A percentile compares a stretch with the other conserved stretches of the same genome.
phyloP scores from a whole-genome alignment of 257 asterid species.

The Capsicum chinense region DNA sequence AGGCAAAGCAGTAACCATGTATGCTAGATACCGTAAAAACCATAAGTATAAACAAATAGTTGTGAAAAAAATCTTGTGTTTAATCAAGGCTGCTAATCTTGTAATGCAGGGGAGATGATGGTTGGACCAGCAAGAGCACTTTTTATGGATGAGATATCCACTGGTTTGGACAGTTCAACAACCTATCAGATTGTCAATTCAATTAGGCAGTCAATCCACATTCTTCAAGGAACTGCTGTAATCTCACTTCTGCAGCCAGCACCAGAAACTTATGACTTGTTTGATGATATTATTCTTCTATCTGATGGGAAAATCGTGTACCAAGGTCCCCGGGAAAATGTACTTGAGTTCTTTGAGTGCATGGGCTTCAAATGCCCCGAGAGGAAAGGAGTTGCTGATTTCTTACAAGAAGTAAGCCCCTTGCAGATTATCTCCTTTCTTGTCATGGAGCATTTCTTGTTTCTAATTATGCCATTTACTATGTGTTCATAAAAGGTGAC shows the following conservation, averaged over 20 bases:
- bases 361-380: slow-evolving; percentile 88
- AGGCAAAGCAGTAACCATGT: background rate
- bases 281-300: slow-evolving; percentile 82
- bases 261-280: slow-evolving; percentile 80
- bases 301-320: slow-evolving; percentile 83
- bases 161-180: slow-evolving; percentile 91
- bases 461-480: slow-evolving; percentile 1
- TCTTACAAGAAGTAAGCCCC: slow-evolving; percentile 77
- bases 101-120: slow-evolving; percentile 75
- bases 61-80: background rate
- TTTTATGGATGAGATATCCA: slow-evolving; percentile 96
- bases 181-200: slow-evolving; percentile 83
- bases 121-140: slow-evolving; percentile 91
- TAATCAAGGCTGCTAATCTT: background rate
- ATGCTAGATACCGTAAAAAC: background rate
- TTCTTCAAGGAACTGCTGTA: slow-evolving; percentile 79
- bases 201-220: slow-evolving; percentile 73
- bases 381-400: slow-evolving; percentile 93
- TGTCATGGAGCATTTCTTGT: background rate
- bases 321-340: slow-evolving; percentile 84
- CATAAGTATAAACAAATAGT: background rate
- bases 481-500: slow-evolving; percentile 56
- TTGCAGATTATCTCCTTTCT: background rate
- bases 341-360: slow-evolving; percentile 68
- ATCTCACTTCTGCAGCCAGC: slow-evolving; percentile 93